phyloP scores from a whole-genome alignment of 148 eudicot species.

The Dysphania ambrosioides region DNA sequence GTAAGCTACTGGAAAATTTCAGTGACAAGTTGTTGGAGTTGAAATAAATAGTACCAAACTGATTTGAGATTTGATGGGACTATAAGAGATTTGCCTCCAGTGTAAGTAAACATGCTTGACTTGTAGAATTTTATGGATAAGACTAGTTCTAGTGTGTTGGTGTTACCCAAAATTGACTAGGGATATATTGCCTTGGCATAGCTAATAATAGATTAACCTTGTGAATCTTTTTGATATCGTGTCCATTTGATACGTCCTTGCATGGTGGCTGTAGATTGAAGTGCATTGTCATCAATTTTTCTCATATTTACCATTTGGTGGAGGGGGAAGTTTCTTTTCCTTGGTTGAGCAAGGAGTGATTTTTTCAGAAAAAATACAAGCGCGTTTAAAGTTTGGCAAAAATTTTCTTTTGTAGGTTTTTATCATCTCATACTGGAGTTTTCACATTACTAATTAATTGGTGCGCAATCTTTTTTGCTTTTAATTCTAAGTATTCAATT shows the following conservation, averaged over 20 bases:
- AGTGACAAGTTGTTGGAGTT: not conserved
- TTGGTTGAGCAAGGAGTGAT: not conserved
- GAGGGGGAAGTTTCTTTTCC: not conserved
- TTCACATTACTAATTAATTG: not conserved
- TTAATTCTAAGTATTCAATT: not conserved
- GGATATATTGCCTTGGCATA: not conserved
- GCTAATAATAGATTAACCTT: not conserved
- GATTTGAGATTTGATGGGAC: not conserved
- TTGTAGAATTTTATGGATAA: not conserved
- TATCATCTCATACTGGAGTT: not conserved
- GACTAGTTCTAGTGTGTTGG: not conserved
- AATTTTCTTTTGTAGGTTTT: not conserved
- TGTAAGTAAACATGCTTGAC: not conserved
- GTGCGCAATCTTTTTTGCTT: not conserved
- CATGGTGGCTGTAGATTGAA: not conserved
- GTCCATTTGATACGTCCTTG: not conserved
- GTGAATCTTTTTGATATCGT: not conserved
- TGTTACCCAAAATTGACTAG: not conserved
- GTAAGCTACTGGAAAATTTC: slow-evolving; percentile 1
- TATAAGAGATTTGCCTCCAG: not conserved
- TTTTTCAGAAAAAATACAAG: no score
- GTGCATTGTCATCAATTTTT: not conserved
- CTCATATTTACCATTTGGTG: not conserved
- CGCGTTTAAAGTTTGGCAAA: not conserved
- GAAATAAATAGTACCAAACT: not conserved